These are phyloP conservation scores for Cladophialophora chaetospira DNA, from an alignment of 2,329 filamentous ascomycete genomes.

Conservation along the genomic window DNA sequence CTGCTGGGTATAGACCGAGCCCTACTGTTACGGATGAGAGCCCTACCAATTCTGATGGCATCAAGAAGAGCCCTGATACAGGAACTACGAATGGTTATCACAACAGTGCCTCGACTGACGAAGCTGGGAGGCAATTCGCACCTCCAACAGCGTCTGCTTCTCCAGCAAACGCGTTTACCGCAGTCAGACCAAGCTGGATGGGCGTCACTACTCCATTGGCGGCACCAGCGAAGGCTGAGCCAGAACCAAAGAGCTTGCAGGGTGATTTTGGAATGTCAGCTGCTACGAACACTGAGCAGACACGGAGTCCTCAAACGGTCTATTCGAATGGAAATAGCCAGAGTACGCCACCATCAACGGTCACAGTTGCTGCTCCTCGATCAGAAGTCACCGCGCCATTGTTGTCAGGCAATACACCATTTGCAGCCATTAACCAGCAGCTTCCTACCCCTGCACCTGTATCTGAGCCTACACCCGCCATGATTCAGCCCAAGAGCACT, in stretches of 20 bases:
- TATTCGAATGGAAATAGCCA: neutral
- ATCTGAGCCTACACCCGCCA: neutral
- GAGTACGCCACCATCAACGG: neutral
- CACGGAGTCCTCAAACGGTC: neutral
- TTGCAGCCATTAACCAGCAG: neutral
- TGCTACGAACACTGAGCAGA: neutral
- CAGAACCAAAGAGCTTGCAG: conserved; percentile 26
- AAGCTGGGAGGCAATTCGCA: conserved; percentile 1
- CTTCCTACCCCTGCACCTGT: neutral
- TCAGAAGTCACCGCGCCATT: neutral
- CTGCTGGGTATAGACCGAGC: conserved; percentile 28
- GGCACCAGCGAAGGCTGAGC: conserved; percentile 7
- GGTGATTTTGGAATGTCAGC: conserved; percentile 24
- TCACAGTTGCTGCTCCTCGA: neutral
- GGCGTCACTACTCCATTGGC: neutral
- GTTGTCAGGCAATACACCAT: neutral
- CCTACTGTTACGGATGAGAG: conserved; percentile 18
- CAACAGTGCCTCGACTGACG: neutral
- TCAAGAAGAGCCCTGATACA: conserved; percentile 18
- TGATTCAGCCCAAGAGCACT: neutral
- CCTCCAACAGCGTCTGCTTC: conserved; percentile 3
- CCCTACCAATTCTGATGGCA: conserved; percentile 16
- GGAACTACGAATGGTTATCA: conserved; percentile 13
- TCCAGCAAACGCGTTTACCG: conserved; percentile 12
- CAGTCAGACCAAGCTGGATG: conserved; percentile 12